Percentiles rank a stretch among this genome's conserved stretches.
Evolutionary conservation across 1,139 yeast genomes (phyloP).

Genomic region (Hansenula lynferdii): DNA sequence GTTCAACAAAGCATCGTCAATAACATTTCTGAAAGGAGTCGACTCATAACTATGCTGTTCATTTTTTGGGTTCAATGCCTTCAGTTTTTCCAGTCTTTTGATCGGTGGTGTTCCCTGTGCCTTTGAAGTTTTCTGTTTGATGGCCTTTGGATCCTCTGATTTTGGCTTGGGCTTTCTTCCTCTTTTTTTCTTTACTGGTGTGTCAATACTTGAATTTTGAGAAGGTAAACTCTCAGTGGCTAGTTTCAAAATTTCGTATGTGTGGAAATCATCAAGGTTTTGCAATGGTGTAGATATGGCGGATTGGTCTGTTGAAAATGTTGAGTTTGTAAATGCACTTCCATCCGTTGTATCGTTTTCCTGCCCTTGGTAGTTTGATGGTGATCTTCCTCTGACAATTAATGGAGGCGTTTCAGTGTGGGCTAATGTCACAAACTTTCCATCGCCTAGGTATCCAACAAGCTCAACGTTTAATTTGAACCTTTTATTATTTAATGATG

Average conservation of each 20-base stretch:
- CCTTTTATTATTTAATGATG: slow-evolving; percentile 39
- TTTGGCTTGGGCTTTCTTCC: slow-evolving; percentile 7
- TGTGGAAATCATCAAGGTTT: slow-evolving; percentile 13
- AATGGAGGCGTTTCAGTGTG: slow-evolving; percentile 54
- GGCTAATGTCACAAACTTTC: slow-evolving; percentile 31
- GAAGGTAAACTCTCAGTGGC: slow-evolving; percentile 14
- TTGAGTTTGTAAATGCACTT: background rate
- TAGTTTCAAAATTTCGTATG: slow-evolving; percentile 17
- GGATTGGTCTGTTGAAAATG: too few species aligned
- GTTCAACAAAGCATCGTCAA: too few species aligned
- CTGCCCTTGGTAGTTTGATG: slow-evolving; percentile 43
- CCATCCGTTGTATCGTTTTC: background rate
- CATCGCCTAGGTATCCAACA: slow-evolving; percentile 43
- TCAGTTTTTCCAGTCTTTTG: background rate
- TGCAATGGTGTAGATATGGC: background rate
- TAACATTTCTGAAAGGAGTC: too few species aligned
- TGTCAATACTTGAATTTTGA: background rate
- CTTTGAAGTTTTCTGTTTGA: background rate
- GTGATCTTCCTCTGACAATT: slow-evolving; percentile 64
- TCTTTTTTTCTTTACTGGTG: slow-evolving; percentile 7
- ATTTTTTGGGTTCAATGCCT: background rate
- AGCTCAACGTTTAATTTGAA: slow-evolving; percentile 53
- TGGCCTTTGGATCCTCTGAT: background rate
- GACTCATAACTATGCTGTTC: too few species aligned
- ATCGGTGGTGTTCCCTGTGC: too few species aligned